phyloP scores from a whole-genome alignment of 441 rosid genomes.

The Euphorbia schlechtendalii region DNA sequence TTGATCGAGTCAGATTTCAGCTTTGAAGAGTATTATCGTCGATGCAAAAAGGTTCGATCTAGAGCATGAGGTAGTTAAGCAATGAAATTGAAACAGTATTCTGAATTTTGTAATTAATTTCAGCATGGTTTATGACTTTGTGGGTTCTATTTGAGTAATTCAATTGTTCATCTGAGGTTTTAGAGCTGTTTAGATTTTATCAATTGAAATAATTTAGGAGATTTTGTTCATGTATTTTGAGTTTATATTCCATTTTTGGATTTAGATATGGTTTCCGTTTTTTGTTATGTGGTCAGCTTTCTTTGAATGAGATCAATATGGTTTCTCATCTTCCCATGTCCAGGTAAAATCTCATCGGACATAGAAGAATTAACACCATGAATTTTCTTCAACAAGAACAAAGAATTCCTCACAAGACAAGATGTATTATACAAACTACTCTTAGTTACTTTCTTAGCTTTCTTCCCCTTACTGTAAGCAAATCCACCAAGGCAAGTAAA shows the following conservation, averaged over 20 bases:
- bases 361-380: conserved; percentile 30
- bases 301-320: conserved; percentile 52
- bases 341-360: conserved; percentile 25
- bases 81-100: too few species aligned
- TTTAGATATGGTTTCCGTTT: not conserved
- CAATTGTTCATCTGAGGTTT: not conserved
- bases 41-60: conserved; percentile 67
- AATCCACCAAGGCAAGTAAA: conserved; percentile 53
- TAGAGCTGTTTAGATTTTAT: not conserved
- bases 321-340: conserved; percentile 24
- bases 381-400: conserved; percentile 55
- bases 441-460: conserved; percentile 17
- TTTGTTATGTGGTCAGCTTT: conserved; percentile 30
- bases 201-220: not conserved
- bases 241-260: not conserved
- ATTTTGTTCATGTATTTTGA: not conserved
- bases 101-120: not conserved
- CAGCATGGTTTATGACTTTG: not conserved
- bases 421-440: conserved; percentile 25
- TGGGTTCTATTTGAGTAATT: not conserved
- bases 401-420: conserved; percentile 37
- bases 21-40: conserved; percentile 32
- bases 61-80: conserved; percentile 45
- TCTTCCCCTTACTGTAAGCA: conserved; percentile 20
- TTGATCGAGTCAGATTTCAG: conserved; percentile 28